Base-by-base conservation (phyloP, 2,329 filamentous ascomycete species). In the Huntiella abstrusa region DNA sequence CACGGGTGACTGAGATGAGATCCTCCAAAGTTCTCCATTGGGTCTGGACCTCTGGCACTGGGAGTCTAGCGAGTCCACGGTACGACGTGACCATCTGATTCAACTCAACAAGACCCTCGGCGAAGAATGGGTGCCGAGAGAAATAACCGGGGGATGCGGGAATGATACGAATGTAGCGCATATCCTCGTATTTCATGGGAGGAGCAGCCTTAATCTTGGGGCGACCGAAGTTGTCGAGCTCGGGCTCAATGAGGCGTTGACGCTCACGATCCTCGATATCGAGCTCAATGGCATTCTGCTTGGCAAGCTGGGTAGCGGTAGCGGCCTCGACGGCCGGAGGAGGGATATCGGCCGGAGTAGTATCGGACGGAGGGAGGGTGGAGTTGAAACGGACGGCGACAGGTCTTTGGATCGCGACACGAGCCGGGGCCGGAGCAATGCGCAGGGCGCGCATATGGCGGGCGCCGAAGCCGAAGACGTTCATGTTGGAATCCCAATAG, bases 121-220 rank as follows among this genome's bases (percentile, higher is more conserved):
- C 91, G 68, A 94, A 95, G 46, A 72, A 69, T 1, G 87, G 82
- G 51, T 80, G 80, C 45, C 80, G 80, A 45, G 85, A 87, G 67
- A 96, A 98, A 65, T 98, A 98, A n/a, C 88, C 91, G 2, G 84
- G 79, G 33, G 87, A 94, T 19, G 72, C 71, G 15, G 91, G 91
- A 33, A 95, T 67, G 16, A 92, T 68, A 53, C 91, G 83, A 45
- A 83, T 77, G 53, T 75, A 70, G 19, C 55, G 53, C 22, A 53
- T 49, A n/a, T 50, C 12, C 33, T 47, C 44, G n/a, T 50, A 47
- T 16, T 42, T 41, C 15, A 52, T 38, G 33, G 49, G 48, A 4
- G 42, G 41, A 10, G 51, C 51, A n/a, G 51, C 50, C 41, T 47
- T 41, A 35, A 53, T 52, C 35, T 47, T 50, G 22, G 45, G 45